Evolutionary conservation across 495 filamentous ascomycete species (phyloP), one percentile per base, ranked within the genome.

Genomic region (Podospora australis): DNA sequence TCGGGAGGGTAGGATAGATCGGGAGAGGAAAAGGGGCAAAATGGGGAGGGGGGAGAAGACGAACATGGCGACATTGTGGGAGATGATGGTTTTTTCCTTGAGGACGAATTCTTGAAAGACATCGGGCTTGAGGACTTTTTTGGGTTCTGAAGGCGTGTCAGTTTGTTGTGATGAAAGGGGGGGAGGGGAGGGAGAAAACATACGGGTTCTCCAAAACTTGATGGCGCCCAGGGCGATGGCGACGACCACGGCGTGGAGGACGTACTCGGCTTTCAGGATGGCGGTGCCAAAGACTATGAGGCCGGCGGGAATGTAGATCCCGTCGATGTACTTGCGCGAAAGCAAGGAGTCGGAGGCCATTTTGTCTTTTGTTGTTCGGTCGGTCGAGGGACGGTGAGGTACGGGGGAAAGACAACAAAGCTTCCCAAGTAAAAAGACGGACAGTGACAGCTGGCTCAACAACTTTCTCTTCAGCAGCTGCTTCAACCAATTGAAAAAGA

Each of bases 1-100:
- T n/a, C 4, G 7, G 11, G 13, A 10, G 7, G 30, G 22, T 28
- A 56, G 6, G 41, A 67, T 50, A 59, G 52, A 23, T 25, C 16
- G 7, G 34, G 34, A 41, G 32, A 5, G 20, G 22, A 26, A 13
- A 24, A 11, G 8, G 28, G 4, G 32, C 17, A 28, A 6, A 10
- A 11, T 21, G 32, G 9, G n/a, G 11, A 21, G 24, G 16, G 29
- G 24, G 9, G 20, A 47, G 41, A 29, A 7, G 11, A 50, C 77
- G 44, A 67, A 87, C 81, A 98, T 95, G 64, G 90, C 87, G 46
- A 95, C 91, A 77, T 96, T 97, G 78, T 96, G 91, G 17, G 91
- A 95, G 68, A 95, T 82, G 47, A 87, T 77, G 26, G 81, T 96
- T 77, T 91, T 96, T 66, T 95, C 86, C 65, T 83, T 84, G 46